A percentile compares a stretch with the other conserved stretches of the same genome.
These are phyloP conservation scores for Casaregolazyma lundiana DNA, from an alignment of 1,139 yeast species.

Conservation along the genomic window DNA sequence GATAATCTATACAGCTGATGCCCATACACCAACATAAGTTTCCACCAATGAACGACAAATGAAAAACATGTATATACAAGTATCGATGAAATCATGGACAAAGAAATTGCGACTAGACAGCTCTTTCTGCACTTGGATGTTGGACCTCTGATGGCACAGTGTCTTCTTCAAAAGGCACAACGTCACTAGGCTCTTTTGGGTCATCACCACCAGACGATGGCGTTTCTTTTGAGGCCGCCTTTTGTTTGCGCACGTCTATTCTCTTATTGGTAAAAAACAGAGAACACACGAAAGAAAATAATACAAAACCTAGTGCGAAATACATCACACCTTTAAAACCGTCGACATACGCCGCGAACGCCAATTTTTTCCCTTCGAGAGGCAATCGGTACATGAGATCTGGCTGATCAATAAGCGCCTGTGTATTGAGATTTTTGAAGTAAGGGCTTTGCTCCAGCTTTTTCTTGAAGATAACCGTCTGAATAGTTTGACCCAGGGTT, in stretches of 20 bases:
- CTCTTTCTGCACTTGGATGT: not conserved
- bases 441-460: conserved; percentile 3
- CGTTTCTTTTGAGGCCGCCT: not conserved
- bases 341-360: conserved; percentile 22
- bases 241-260: conserved; percentile 8
- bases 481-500: conserved; percentile 45
- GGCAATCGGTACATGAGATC: conserved; percentile 20
- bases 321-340: conserved; percentile 25
- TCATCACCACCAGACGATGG: not conserved
- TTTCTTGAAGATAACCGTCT: conserved; percentile 29
- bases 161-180: not conserved
- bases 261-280: conserved; percentile 23
- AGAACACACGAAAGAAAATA: conserved; percentile 16
- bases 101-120: not conserved
- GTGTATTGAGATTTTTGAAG: conserved; percentile 9
- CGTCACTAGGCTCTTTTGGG: not conserved
- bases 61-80: no score
- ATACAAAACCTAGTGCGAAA: conserved; percentile 20
- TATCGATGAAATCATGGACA: no score
- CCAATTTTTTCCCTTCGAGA: conserved; percentile 11
- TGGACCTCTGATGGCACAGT: not conserved
- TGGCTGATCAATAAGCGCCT: conserved; percentile 20
- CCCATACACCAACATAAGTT: no score
- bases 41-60: no score
- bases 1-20: no score